Evolutionary conservation across 108 stramenopile genomes (phyloP), one percentile per base, ranked within the genome.

Genomic region (Bacterosira constricta): DNA sequence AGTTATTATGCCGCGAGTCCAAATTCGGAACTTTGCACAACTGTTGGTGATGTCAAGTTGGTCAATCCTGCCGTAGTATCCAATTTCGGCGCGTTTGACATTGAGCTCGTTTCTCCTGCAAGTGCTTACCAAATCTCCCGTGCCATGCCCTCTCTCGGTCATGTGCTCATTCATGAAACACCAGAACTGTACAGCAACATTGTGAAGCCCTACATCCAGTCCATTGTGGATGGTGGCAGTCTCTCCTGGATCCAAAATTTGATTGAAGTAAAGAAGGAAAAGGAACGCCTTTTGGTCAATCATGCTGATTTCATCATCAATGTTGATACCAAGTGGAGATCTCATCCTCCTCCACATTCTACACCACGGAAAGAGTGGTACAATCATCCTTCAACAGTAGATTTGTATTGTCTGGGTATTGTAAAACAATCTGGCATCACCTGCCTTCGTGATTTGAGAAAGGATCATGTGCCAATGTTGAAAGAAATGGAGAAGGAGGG

Each of bases 261-360:
- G 1, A 45, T 84, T 15, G 56, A 77, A 6, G 45, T 73, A 1
- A 84, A 66, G 62, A 86, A 87, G 50, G 91, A 90, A 71, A 69
- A 62, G 49, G 89, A 92, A 65, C 73, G 91, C 26, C 49, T 88
- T 0, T 77, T 92, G 30, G 67, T 82, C 37, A 73, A 86, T 56
- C 63, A 78, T 27, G 60, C 81, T 31, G 72, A 86, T 4, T 92
- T 88, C 65, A 52, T 92, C 6, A 51, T 92, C 17, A 88, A 84
- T 56, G 52, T 92, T 35, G 91, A 92, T 60, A 92, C 91, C 41
- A 92, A 90, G 65, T 92, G 91, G 91, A 71, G 81, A 17, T 78
- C 86, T 9, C 84, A 85, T 60, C 81, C 84, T 3, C 72, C 77
- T 31, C 77, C 84, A 23, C 31, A 69, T 17, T 71, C 80, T 15